phyloP scores from a whole-genome alignment of 1,284 basidiomycete genomes.

The Ceratobasidium sp. region DNA sequence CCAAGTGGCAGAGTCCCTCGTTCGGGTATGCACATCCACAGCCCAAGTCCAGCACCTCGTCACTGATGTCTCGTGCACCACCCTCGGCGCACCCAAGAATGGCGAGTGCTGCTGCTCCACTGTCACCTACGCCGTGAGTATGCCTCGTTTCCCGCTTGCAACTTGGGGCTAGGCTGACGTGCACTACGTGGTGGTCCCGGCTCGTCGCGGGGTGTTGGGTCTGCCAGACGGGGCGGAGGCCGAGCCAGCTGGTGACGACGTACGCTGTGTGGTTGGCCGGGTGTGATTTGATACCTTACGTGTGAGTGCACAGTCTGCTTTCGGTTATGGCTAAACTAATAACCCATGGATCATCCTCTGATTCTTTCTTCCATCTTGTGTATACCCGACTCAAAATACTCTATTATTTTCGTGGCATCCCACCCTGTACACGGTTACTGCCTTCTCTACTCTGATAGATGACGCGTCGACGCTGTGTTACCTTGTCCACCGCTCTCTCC shows the following conservation, averaged over 20 bases:
- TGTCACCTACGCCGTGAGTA: slow-evolving; percentile 26
- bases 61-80: slow-evolving; percentile 13
- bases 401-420: background rate
- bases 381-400: slow-evolving; percentile 13
- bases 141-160: background rate
- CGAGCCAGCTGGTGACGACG: slow-evolving; percentile 11
- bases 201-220: slow-evolving; percentile 27
- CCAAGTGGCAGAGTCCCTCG: slow-evolving; percentile 12
- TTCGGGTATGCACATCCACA: slow-evolving; percentile 20
- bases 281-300: background rate
- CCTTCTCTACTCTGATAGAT: slow-evolving; percentile 4
- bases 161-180: background rate
- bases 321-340: background rate
- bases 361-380: background rate
- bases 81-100: background rate
- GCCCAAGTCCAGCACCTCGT: slow-evolving; percentile 21
- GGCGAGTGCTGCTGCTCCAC: slow-evolving; percentile 22
- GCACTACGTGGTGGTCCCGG: slow-evolving; percentile 2
- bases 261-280: slow-evolving; percentile 11
- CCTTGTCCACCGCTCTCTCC: background rate
- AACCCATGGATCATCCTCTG: background rate
- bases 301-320: background rate
- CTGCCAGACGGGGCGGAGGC: slow-evolving; percentile 17
- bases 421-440: no score
- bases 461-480: background rate